Evolutionary conservation across 2,329 filamentous ascomycete genomes (phyloP), one percentile per base, ranked within the genome.

Genomic region (Incumbomyces delicatus): DNA sequence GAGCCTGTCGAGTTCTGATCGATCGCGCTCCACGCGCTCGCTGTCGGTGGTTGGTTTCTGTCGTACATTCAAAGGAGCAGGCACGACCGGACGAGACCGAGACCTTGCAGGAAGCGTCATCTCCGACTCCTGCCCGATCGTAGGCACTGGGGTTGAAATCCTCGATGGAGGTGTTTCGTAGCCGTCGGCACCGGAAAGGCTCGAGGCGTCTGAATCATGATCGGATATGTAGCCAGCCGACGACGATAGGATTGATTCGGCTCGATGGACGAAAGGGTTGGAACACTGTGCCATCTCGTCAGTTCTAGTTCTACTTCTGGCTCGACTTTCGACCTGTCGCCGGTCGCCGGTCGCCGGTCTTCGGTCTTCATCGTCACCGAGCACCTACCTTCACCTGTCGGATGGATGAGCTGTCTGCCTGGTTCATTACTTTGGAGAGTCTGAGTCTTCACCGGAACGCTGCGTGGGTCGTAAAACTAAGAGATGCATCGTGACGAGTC

Each of bases 191-290:
- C 55, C 60, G 51, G 61, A 62, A 50, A 64, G 68, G 48, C 58
- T 60, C 41, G 57, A 58, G 44, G 60, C 61, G 49, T 63, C 65
- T 20, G 64, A 62, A 37, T 63, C 62, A 50, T 59, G 61, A 41
- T 71, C 64, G 18, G 68, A 70, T 49, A 72, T 65, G 13, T 69
- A 72, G 50, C 71, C 73, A 31, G 69, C 70, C 39, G 68, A 64
- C 33, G 66, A 61, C n/a, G 71, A 74, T 53, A 67, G 69, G 51
- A 66, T 62, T 2, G 69, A 71, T 37, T 66, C 57, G 38, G 65
- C 60, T 40, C 64, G 66, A 12, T 63, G 55, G 41, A 72, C 56
- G 55, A 71, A 66, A 41, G 71, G 71, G 52, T 60, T 63, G 56
- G 60, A 33, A 72, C 52, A 64, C 67, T 71, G 54, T 49, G 37